phyloP scores from a whole-genome alignment of 176 grass and related monocot species.

The Panicum miliaceum region DNA sequence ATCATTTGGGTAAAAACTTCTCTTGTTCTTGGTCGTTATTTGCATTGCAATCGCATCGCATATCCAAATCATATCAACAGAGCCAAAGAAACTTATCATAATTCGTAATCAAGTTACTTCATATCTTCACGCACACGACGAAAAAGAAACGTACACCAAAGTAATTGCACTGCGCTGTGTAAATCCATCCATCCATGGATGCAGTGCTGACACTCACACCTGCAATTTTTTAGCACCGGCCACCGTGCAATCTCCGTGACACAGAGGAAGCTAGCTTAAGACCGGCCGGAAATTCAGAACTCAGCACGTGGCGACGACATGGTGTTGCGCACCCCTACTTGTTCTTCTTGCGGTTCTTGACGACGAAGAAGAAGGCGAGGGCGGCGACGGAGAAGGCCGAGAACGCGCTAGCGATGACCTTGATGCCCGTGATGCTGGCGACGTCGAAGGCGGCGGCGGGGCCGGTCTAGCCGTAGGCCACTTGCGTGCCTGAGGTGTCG shows the following conservation, averaged over 20 bases:
- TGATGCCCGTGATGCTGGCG: conserved; percentile 50
- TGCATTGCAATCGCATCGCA: not conserved
- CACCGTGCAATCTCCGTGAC: not conserved
- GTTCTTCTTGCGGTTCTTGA: conserved; percentile 57
- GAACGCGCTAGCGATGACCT: not conserved
- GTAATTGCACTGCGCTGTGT: not conserved
- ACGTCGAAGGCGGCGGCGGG: conserved; percentile 39
- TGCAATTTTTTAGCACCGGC: not conserved
- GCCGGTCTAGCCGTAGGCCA: conserved; percentile 65
- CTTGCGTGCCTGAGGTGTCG: conserved; percentile 42
- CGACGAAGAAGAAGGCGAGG: conserved; percentile 50
- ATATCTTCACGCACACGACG: conserved; percentile 11
- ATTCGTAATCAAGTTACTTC: not conserved
- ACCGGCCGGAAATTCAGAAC: not conserved
- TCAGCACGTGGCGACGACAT: not conserved
- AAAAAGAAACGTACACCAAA: conserved; percentile 3
- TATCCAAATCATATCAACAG: not conserved
- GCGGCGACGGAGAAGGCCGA: too few relatives aligned
- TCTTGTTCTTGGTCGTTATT: not conserved
- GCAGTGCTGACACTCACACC: not conserved
- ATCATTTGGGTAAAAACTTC: not conserved
- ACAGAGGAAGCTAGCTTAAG: too few relatives aligned
- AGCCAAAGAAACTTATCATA: not conserved
- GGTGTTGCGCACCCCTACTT: conserved; percentile 1
- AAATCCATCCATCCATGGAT: not conserved